Conservation (phyloP, 2,329 filamentous ascomycete species). For the Nothophaeocryptopus gaeumannii region DNA sequence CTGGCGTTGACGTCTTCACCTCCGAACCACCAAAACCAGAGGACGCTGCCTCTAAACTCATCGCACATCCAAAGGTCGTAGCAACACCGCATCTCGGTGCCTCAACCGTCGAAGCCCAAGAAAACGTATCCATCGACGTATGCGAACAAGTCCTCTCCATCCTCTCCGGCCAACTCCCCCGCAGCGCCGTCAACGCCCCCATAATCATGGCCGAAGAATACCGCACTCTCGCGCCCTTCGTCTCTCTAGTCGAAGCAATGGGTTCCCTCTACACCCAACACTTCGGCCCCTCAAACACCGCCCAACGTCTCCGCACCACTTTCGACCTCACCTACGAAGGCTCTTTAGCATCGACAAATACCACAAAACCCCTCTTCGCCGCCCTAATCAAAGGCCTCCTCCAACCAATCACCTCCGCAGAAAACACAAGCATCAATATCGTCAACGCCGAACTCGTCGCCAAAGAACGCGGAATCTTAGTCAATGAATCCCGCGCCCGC, state of each 20-base stretch:
- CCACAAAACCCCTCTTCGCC: conserved; percentile 75
- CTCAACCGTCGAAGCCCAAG: conserved; percentile 77
- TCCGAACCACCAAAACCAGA: conserved; percentile 64
- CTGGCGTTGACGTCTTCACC: conserved; percentile 77
- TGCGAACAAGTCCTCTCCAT: conserved; percentile 77
- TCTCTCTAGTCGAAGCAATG: conserved; percentile 74
- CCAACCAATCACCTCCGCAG: conserved; percentile 63
- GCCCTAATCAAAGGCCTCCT: conserved; percentile 75
- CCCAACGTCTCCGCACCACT: conserved; percentile 55
- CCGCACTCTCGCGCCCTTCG: conserved; percentile 72
- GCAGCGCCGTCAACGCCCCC: conserved; percentile 72
- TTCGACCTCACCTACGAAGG: conserved; percentile 79
- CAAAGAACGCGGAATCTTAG: conserved; percentile 71
- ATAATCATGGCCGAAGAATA: conserved; percentile 80
- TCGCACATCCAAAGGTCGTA: conserved; percentile 68
- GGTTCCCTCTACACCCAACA: conserved; percentile 77
- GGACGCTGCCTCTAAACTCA: conserved; percentile 61
- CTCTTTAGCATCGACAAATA: conserved; percentile 66
- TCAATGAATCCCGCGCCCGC: conserved; percentile 69
- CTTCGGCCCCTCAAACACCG: conserved; percentile 48
- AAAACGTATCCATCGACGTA: conserved; percentile 79
- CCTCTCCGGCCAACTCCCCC: conserved; percentile 68
- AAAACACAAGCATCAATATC: conserved; percentile 72
- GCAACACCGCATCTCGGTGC: conserved; percentile 78
- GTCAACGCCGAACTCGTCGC: conserved; percentile 76